Conservation (phyloP, 2,329 filamentous ascomycete genomes). For the Thelonectria discophora region DNA sequence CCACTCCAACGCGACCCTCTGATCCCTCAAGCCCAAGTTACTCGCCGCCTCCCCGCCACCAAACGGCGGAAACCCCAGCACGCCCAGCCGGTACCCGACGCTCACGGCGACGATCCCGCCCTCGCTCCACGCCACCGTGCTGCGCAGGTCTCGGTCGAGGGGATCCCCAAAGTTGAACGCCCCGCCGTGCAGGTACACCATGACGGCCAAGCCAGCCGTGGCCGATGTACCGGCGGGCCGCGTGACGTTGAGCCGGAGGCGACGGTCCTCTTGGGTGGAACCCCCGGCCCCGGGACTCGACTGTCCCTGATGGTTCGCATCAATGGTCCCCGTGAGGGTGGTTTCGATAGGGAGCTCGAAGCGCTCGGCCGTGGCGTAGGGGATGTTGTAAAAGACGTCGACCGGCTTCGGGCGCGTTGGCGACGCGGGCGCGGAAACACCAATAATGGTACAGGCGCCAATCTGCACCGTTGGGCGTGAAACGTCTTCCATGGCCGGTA, state of each 20-base stretch:
- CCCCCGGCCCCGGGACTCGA: constrained; percentile 3
- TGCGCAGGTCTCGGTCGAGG: constrained; percentile 66
- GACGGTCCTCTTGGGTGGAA: constrained; percentile 57
- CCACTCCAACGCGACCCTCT: constrained; percentile 67
- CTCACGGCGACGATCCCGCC: constrained; percentile 64
- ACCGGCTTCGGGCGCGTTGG: constrained; percentile 50
- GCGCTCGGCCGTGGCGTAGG: constrained; percentile 58
- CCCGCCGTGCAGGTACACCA: constrained; percentile 72
- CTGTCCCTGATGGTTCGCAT: constrained; percentile 50
- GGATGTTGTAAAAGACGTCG: constrained; percentile 60
- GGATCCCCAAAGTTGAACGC: constrained; percentile 66
- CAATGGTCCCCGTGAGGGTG: constrained; percentile 32
- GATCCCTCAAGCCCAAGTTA: constrained; percentile 73
- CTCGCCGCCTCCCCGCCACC: constrained; percentile 63
- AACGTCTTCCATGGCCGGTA: neutral
- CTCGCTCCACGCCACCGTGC: constrained; percentile 66
- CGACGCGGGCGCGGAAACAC: constrained; percentile 35
- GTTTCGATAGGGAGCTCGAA: constrained; percentile 51
- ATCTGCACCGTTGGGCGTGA: constrained; percentile 26
- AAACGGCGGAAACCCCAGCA: constrained; percentile 73
- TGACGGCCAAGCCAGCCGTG: constrained; percentile 51
- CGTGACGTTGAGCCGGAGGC: constrained; percentile 62
- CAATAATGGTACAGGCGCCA: constrained; percentile 38
- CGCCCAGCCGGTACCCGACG: constrained; percentile 71
- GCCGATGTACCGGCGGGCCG: constrained; percentile 45